Evolutionary conservation across 257 asterid genomes (phyloP), one percentile per base, ranked within the genome.

Genomic region (Knoxia roxburghii): DNA sequence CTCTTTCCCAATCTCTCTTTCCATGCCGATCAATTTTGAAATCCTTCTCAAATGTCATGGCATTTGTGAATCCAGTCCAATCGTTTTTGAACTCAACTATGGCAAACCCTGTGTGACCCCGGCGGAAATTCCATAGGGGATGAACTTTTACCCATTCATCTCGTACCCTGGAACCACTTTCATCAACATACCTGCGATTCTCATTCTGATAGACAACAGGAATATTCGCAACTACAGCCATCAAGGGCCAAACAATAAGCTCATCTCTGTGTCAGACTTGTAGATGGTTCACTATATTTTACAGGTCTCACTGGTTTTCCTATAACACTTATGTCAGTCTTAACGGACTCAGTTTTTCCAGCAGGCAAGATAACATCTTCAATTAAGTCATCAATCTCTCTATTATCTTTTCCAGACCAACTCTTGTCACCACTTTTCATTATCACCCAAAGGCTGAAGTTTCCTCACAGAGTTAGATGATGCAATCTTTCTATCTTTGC

Each of bases 221-320:
- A 37, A 37, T 37, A 37, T 37, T 37, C 9, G 41, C 41, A 3
- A 37, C 41, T 3, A 37, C 41, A 37, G 41, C 41, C 88, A 82
- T 89, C 92, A 92, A 89, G 64, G 98, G 98, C 89, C 88, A 87
- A 61, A 91, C 96, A 56, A 87, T 80, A 73, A 64, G 85, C 71
- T 87, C 90, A 46, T 86, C 89, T 35, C 43, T 59, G 68, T 41
- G 41, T 49, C 35, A 35, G 59, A n/a, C n/a, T n/a, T n/a, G n/a
- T n/a, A n/a, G n/a, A n/a, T n/a, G n/a, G n/a, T 48, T 30, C 58
- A 65, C 30, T 23, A 49, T 12, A n/a, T 51, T 65, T 65, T 65
- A 17, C 59, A 48, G 69, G 2, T n/a, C n/a, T n/a, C 5, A 11
- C 33, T 9, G 71, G 35, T 56, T 23, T 54, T 24, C 10, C 26